Base-by-base conservation (phyloP, 2,329 filamentous ascomycete genomes). In the Eutypella sp. region DNA sequence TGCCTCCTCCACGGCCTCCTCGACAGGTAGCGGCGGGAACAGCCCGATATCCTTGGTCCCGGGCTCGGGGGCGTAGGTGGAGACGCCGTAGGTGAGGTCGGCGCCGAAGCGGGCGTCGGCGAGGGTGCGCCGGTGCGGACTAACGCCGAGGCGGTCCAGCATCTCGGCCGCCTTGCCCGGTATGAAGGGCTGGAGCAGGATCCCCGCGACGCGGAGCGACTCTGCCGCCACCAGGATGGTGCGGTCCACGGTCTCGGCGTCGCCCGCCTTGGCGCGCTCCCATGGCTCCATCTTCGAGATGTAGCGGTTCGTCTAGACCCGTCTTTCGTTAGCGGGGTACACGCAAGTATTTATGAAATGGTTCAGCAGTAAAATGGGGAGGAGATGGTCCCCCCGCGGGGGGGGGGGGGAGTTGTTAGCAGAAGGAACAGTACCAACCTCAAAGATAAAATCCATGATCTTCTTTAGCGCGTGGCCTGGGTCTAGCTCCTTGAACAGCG, bases 141-240 rank as follows among this genome's bases (percentile, higher is more conserved):
- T 68, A 4, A 99, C 90, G 1, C 87, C 85, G 8, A 99, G 71
- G 58, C 85, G 78, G 62, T 96, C 85, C 1, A 99, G 76, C 25
- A 96, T 67, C 53, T 80, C 70, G 10, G 68, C 67, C 40, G 89
- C 79, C 65, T 95, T 95, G 34, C 71, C 74, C 0, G 93, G 93
- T 78, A 99, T 95, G 60, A 91, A 88, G 1, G 93, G 90, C 65
- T 96, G 91, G 38, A 99, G 71, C 40, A 97, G 72, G 55, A 99
- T 96, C 13, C 84, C 89, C 1, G 76, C 73, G 20, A 96, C 80
- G 31, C 93, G 85, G 40, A 96, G 64, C 4, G 85, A 79, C 67
- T 99, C 93, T 8, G 84, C 79, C 37, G 76, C 73, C 37, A 85
- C 74, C 63, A 81, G 96, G 23, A 99, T 73, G 31, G 78, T 75